These are phyloP conservation scores for Penicillium herquei DNA, from an alignment of 495 filamentous ascomycete genomes.

Conservation along the genomic window DNA sequence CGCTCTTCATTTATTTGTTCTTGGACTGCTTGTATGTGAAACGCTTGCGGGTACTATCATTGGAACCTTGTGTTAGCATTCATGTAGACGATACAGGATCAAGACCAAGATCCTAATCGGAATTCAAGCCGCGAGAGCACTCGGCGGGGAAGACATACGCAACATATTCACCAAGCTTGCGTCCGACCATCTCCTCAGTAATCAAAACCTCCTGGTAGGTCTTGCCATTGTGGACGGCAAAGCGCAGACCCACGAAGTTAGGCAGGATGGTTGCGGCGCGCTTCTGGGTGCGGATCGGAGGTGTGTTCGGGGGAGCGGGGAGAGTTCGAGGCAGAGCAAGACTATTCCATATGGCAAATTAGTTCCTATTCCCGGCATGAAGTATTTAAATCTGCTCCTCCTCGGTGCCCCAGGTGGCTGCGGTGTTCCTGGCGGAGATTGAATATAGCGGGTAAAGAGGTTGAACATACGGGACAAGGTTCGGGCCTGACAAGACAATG, in stretches of 20 bases:
- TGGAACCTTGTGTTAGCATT: neutral
- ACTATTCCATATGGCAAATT: slow-evolving; percentile 14
- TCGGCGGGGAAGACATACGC: slow-evolving; percentile 56
- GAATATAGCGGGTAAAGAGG: neutral
- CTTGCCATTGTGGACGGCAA: slow-evolving; percentile 96
- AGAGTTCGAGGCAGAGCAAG: slow-evolving; percentile 43
- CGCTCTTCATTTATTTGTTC: slow-evolving; percentile 56
- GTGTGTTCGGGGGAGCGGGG: slow-evolving; percentile 57
- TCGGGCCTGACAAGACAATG: slow-evolving; percentile 40
- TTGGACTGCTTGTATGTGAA: slow-evolving; percentile 80
- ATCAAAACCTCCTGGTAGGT: slow-evolving; percentile 82
- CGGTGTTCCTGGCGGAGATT: neutral
- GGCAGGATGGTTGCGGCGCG: slow-evolving; percentile 91
- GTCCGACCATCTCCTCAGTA: slow-evolving; percentile 97
- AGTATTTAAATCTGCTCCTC: too few species aligned
- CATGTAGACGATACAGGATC: neutral
- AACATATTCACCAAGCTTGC: slow-evolving; percentile 95
- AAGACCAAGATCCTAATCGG: neutral
- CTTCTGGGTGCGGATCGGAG: slow-evolving; percentile 84
- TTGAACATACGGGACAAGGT: slow-evolving; percentile 53
- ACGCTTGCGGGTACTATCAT: slow-evolving; percentile 74
- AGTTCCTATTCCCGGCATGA: too few species aligned
- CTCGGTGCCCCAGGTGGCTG: neutral
- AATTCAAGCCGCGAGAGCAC: neutral
- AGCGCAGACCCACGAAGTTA: slow-evolving; percentile 90